These are phyloP conservation scores for Paramecium sexaurelia DNA, from an alignment of 73 alveolate genomes.

Conservation along the genomic window DNA sequence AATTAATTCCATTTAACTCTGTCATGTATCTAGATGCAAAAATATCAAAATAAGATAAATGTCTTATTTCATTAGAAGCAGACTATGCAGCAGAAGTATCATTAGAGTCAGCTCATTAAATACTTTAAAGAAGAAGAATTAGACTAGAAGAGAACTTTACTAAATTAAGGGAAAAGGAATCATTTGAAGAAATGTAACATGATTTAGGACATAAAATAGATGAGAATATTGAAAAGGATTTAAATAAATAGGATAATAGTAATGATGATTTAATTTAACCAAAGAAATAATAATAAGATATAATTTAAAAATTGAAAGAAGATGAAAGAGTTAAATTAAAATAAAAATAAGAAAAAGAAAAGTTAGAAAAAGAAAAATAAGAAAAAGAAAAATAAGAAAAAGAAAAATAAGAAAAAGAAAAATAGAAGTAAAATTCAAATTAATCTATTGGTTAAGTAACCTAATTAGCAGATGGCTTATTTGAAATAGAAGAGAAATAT, in stretches of 20 bases:
- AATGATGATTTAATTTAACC: background rate
- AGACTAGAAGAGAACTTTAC: background rate
- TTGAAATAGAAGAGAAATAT: background rate
- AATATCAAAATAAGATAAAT: background rate
- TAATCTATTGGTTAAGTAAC: background rate
- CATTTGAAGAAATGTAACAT: conserved; percentile 11
- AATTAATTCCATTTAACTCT: background rate
- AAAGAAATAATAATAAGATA: background rate
- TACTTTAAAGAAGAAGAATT: background rate
- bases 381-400: background rate
- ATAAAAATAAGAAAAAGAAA: background rate
- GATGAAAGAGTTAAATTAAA: background rate
- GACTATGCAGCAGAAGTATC: conserved; percentile 13
- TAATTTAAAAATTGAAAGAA: background rate
- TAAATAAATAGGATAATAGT: background rate
- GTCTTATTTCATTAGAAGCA: background rate
- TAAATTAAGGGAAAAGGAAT: background rate
- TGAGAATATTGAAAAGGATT: background rate
- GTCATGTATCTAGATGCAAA: background rate
- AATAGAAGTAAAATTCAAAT: background rate
- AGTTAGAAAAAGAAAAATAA: background rate
- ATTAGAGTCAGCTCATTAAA: background rate
- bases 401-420: background rate
- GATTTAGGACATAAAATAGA: background rate
- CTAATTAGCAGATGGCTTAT: background rate